These are phyloP conservation scores for Aphanomyces astaci DNA, from an alignment of 352 stramenopile genomes.

Conservation along the genomic window DNA sequence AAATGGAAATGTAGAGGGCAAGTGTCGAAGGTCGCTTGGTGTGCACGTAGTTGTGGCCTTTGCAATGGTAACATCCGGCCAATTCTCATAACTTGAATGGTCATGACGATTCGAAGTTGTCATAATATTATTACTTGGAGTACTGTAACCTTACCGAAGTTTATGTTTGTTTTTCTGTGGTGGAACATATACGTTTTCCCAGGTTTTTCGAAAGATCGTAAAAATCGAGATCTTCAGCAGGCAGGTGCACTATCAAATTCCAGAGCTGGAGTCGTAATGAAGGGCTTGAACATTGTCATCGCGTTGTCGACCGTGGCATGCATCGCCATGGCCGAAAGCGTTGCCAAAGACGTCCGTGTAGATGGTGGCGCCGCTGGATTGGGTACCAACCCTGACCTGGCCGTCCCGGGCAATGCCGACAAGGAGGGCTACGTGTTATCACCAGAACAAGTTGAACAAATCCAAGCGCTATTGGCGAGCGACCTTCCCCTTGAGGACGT, in stretches of 20 bases:
- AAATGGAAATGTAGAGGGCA: no score
- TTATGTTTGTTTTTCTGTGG: neutral
- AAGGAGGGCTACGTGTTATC: slow-evolving; percentile 10
- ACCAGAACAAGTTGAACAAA: slow-evolving; percentile 14
- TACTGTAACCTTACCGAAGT: no score
- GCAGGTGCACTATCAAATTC: neutral
- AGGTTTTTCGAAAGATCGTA: neutral
- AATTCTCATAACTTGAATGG: no score
- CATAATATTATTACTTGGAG: no score
- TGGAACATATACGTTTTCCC: neutral
- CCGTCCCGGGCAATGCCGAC: neutral
- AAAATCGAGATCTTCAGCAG: neutral
- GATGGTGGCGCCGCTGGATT: neutral
- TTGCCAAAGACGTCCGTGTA: neutral
- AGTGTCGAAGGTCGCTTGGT: no score
- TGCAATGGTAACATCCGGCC: no score
- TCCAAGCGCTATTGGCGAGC: slow-evolving; percentile 2
- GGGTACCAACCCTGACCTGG: neutral
- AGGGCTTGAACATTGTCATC: neutral
- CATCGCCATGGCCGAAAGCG: neutral
- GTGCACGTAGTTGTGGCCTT: no score
- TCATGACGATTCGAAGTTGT: no score
- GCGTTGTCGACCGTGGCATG: neutral
- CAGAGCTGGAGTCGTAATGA: neutral
- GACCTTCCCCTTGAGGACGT: neutral